Evolutionary conservation across 2,329 filamentous ascomycete genomes (phyloP).

Genomic region (Colletotrichum sp.): DNA sequence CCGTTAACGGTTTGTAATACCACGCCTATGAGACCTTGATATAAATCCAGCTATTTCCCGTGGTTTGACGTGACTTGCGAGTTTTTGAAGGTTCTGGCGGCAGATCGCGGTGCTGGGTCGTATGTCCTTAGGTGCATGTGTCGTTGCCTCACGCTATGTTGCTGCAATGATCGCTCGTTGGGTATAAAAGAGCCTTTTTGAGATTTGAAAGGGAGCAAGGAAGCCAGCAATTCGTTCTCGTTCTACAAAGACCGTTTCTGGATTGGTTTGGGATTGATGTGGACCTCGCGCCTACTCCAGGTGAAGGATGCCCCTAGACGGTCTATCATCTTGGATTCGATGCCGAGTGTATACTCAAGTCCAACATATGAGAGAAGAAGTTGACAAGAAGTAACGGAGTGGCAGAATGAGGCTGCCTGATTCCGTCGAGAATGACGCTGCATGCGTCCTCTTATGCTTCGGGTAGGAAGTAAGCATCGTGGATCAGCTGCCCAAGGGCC

Average conservation of each 20-base stretch:
- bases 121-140: not conserved
- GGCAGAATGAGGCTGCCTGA: no score
- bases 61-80: not conserved
- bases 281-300: no score
- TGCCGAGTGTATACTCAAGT: not conserved
- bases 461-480: no score
- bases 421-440: no score
- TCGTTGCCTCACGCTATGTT: not conserved
- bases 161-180: not conserved
- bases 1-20: not conserved
- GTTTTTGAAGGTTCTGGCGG: not conserved
- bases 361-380: accelerated
- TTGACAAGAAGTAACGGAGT: accelerated
- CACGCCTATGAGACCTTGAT: not conserved
- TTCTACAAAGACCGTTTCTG: no score
- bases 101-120: not conserved
- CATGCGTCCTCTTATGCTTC: no score
- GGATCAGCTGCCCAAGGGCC: no score
- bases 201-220: no score
- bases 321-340: not conserved
- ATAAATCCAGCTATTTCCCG: accelerated
- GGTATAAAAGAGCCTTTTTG: not conserved
- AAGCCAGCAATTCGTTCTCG: no score
- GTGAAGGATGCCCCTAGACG: not conserved
- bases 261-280: no score